A percentile compares a stretch with the other conserved stretches of the same genome.
phyloP scores from a whole-genome alignment of 345 rosid genomes.

The Geranium brycei region DNA sequence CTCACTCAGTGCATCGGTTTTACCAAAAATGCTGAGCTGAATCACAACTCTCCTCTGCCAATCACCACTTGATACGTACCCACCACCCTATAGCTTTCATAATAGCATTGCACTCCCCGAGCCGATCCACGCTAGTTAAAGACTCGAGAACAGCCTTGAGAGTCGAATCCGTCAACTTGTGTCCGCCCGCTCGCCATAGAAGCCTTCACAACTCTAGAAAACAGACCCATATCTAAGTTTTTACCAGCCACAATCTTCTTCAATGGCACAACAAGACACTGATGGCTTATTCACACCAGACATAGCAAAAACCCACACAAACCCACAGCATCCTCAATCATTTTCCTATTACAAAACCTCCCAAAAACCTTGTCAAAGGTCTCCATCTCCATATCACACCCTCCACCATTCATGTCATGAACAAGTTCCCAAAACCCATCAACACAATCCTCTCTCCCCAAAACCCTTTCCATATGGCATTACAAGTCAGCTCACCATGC shows the following conservation, averaged over 20 bases:
- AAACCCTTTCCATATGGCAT: slow-evolving; percentile 55
- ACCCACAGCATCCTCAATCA: slow-evolving; percentile 62
- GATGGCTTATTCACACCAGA: slow-evolving; percentile 48
- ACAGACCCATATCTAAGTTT: slow-evolving; percentile 46
- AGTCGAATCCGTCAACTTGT: slow-evolving; percentile 43
- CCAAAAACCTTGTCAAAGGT: slow-evolving; percentile 41
- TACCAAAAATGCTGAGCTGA: slow-evolving; percentile 42
- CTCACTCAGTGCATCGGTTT: slow-evolving; percentile 33
- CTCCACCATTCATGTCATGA: slow-evolving; percentile 48
- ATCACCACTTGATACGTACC: no score
- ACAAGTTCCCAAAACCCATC: slow-evolving; percentile 72
- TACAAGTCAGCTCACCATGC: slow-evolving; percentile 50
- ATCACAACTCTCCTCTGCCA: slow-evolving; percentile 43
- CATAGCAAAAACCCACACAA: slow-evolving; percentile 63
- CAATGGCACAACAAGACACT: slow-evolving; percentile 29
- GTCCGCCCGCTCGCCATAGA: slow-evolving; percentile 41
- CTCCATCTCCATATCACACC: slow-evolving; percentile 53
- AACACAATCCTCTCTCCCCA: slow-evolving; percentile 64
- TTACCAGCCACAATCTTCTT: slow-evolving; percentile 51
- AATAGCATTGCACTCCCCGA: slow-evolving; percentile 42
- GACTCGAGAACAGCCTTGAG: slow-evolving; percentile 55
- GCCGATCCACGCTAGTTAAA: slow-evolving; percentile 46
- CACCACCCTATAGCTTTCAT: slow-evolving; percentile 49
- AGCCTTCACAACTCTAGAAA: slow-evolving; percentile 46
- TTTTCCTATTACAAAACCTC: slow-evolving; percentile 48